A percentile compares a stretch with the other conserved stretches of the same genome.
These are phyloP conservation scores for Pterocarpus macrocarpus DNA, from an alignment of 306 rosid genomes.

Conservation along the genomic window DNA sequence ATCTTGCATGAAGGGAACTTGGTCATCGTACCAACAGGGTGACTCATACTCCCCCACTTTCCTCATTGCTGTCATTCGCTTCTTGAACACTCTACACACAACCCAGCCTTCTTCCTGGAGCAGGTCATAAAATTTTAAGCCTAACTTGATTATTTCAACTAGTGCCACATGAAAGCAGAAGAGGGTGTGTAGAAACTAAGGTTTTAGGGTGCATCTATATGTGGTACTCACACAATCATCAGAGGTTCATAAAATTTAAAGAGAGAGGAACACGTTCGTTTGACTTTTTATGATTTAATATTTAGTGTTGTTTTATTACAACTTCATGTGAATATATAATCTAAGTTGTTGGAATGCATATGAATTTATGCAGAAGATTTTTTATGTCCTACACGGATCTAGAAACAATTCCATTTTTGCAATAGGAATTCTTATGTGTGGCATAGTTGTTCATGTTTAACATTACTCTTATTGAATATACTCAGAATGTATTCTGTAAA, in stretches of 20 bases:
- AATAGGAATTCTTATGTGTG: background rate
- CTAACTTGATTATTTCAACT: no score
- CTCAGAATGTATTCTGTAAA: no score
- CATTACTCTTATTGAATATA: no score
- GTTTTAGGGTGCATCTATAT: no score
- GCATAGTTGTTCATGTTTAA: background rate
- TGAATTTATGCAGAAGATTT: no score
- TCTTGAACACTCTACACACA: constrained; percentile 87
- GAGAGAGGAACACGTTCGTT: no score
- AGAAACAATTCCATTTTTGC: background rate
- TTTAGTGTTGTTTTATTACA: background rate
- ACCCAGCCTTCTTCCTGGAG: constrained; percentile 91
- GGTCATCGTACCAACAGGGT: constrained; percentile 75
- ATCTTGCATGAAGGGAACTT: constrained; percentile 74
- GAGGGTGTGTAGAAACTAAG: no score
- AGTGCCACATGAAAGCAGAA: no score
- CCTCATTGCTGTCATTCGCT: constrained; percentile 62
- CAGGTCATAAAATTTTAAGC: no score
- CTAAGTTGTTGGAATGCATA: background rate
- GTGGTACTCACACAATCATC: no score
- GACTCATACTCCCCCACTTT: constrained; percentile 75
- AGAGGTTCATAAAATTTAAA: no score
- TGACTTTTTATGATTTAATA: no score
- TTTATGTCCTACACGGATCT: background rate
- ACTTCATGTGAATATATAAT: background rate